phyloP scores from a whole-genome alignment of 140 eudicot genomes.

The Artemisia princeps region DNA sequence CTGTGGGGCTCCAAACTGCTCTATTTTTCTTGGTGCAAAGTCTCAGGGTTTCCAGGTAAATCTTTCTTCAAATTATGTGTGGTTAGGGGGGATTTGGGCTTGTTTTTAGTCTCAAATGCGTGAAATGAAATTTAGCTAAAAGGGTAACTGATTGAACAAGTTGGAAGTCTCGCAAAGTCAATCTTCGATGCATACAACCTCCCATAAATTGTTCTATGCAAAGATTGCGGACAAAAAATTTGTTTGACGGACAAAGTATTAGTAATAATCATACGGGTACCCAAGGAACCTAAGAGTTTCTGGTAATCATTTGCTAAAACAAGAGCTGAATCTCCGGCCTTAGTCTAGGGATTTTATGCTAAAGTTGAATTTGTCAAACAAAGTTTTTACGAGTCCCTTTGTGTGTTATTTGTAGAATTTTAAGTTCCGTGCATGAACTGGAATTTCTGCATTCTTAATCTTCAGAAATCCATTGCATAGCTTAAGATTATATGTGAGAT shows the following conservation, averaged over 20 bases:
- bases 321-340: not conserved
- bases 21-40: constrained; percentile 89
- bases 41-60: constrained; percentile 87
- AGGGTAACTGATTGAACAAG: not conserved
- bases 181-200: not conserved
- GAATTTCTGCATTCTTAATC: not conserved
- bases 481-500: constrained; percentile 4
- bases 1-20: constrained; percentile 90
- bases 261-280: not conserved
- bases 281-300: constrained; percentile 3
- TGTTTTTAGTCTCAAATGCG: not conserved
- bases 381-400: not conserved
- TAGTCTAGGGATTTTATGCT: constrained; percentile 1
- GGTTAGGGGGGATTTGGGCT: not conserved
- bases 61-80: not conserved
- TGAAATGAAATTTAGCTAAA: not conserved
- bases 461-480: not conserved
- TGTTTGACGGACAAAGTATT: not conserved
- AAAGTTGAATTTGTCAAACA: not conserved
- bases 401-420: not conserved
- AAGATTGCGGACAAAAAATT: not conserved
- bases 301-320: too few relatives aligned
- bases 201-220: not conserved
- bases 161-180: constrained; percentile 1
- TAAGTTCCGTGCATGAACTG: not conserved